These are phyloP conservation scores for Claviceps purpurea DNA, from an alignment of 2,329 filamentous ascomycete genomes.

Conservation along the genomic window DNA sequence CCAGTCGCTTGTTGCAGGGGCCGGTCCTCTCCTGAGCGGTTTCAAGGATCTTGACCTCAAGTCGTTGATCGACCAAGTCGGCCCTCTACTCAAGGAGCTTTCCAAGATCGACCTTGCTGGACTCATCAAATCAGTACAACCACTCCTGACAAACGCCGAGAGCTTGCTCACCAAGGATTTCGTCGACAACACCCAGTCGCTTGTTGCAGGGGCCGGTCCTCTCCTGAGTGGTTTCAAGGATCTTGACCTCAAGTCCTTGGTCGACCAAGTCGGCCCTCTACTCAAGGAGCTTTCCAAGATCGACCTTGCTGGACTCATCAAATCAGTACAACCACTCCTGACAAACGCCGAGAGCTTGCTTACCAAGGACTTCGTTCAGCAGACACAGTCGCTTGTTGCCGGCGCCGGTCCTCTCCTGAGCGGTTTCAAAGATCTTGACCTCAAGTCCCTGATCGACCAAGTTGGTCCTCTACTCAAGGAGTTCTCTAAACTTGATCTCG, in stretches of 20 bases:
- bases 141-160: slow-evolving; percentile 16
- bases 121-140: slow-evolving; percentile 5
- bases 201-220: slow-evolving; percentile 14
- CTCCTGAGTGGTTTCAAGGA: slow-evolving; percentile 22
- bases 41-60: slow-evolving; percentile 19
- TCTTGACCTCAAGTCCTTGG: slow-evolving; percentile 10
- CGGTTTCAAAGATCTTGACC: slow-evolving; percentile 18
- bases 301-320: slow-evolving; percentile 2
- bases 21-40: slow-evolving; percentile 19
- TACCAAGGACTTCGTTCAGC: slow-evolving; percentile 18
- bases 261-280: slow-evolving; percentile 15
- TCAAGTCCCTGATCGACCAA: slow-evolving; percentile 9
- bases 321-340: slow-evolving; percentile 9
- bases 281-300: slow-evolving; percentile 9
- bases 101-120: slow-evolving; percentile 3
- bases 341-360: slow-evolving; percentile 18
- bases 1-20: slow-evolving; percentile 11
- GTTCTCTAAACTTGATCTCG: slow-evolving; percentile 12
- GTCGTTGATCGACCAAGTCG: slow-evolving; percentile 5
- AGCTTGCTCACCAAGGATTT: slow-evolving; percentile 17
- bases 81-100: slow-evolving; percentile 17
- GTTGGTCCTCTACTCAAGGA: slow-evolving; percentile 17
- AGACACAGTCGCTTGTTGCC: slow-evolving; percentile 14
- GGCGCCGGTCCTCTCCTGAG: slow-evolving; percentile 19
- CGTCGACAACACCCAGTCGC: slow-evolving; percentile 17